Percentiles rank a stretch among this genome's conserved stretches.
Conservation (phyloP, 805 yeast species). For the Starmerella potacharoeniae region DNA sequence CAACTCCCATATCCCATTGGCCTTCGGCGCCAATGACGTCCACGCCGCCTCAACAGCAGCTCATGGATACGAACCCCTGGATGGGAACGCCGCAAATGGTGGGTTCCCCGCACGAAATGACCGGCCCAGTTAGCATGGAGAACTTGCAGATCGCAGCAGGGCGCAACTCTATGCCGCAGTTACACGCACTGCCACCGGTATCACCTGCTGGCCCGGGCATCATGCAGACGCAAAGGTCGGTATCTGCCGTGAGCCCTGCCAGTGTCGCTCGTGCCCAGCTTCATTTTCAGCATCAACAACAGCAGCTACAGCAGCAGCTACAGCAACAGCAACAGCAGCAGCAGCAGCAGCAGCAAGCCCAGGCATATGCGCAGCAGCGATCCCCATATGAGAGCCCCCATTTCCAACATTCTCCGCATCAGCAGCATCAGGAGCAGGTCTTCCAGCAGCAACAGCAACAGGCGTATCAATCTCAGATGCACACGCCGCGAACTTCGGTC, state of each 20-base stretch:
- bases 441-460: not conserved
- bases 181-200: not conserved
- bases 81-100: not conserved
- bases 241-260: not conserved
- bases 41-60: not conserved
- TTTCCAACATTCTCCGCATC: not conserved
- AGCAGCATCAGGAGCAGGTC: not conserved
- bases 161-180: not conserved
- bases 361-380: not conserved
- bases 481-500: not conserved
- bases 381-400: not conserved
- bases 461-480: not conserved
- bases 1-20: not conserved
- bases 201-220: not conserved
- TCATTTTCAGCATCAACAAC: not conserved
- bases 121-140: not conserved
- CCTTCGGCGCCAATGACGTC: not conserved
- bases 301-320: constrained; percentile 1
- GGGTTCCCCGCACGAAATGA: not conserved
- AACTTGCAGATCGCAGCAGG: not conserved
- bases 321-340: not conserved
- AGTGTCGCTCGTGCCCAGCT: not conserved
- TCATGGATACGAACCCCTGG: not conserved
- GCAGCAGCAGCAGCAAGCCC: not conserved
- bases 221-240: not conserved